Base-by-base conservation (phyloP, 441 rosid genomes). In the Adansonia madagascariensis region DNA sequence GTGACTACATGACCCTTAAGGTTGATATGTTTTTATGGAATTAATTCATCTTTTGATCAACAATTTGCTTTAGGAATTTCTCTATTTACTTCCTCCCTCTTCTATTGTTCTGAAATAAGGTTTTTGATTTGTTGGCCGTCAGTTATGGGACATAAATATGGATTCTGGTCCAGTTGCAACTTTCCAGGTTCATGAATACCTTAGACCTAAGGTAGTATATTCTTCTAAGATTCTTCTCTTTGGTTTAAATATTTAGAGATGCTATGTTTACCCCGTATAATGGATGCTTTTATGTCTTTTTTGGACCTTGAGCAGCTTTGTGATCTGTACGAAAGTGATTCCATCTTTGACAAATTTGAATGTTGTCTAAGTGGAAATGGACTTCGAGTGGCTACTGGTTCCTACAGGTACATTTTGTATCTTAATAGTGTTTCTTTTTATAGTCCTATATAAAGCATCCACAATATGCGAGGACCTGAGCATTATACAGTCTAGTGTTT, bases 1-100 rank as follows among this genome's bases (percentile, higher is more conserved):
- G 99, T 7, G 99, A 97, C 79, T 97, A 93, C 91, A 96, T 96
- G 99, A 91, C 96, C 47, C 98, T 96, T 71, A 96, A 96, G 99
- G 99, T 97, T 79, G 66, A 81, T 9, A 15, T 56, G 68, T 62
- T 70, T 73, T 27, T 78, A 27, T 63, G 50, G 35, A 77, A 8
- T 46, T 9, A 18, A 8, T 17, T 71, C 22, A 2, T 71, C 55
- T 15, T 71, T 24, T 35, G n/a, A n/a, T n/a, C n/a, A n/a, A n/a
- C n/a, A n/a, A n/a, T n/a, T n/a, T n/a, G n/a, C n/a, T n/a, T n/a
- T n/a, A n/a, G n/a, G n/a, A n/a, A n/a, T n/a, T n/a, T n/a, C n/a
- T n/a, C n/a, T n/a, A n/a, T 71, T 53, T 46, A 27, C 43, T 74
- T 31, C 1, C 24, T 7, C n/a, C 44, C 27, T 17, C 46, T 70